Percentiles rank a stretch among this genome's conserved stretches.
These are phyloP conservation scores for Mycena galopus DNA, from an alignment of 768 basidiomycete species.

Conservation along the genomic window DNA sequence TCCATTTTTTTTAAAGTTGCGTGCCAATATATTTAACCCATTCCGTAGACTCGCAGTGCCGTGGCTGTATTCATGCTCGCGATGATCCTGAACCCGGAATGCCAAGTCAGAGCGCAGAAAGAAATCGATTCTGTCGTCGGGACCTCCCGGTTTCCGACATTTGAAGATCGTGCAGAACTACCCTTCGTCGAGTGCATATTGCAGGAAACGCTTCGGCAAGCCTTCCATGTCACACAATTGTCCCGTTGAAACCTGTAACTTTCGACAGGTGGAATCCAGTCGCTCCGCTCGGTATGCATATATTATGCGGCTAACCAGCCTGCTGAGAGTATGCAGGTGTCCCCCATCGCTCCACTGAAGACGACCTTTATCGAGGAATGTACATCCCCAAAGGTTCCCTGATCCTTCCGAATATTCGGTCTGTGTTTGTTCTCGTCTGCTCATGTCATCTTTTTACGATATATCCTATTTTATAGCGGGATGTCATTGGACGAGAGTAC, in stretches of 20 bases:
- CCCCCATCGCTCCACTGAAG: conserved; percentile 47
- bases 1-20: conserved; percentile 4
- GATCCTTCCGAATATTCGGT: conserved; percentile 52
- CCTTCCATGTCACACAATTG: conserved; percentile 2
- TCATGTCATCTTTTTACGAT: conserved; percentile 16
- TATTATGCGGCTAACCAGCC: neutral
- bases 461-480: conserved; percentile 20
- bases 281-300: conserved; percentile 30
- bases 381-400: conserved; percentile 52
- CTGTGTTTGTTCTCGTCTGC: conserved; percentile 15
- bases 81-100: conserved; percentile 48
- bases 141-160: conserved; percentile 37
- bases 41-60: conserved; percentile 35
- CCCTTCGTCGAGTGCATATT: conserved; percentile 30
- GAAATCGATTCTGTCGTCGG: conserved; percentile 48
- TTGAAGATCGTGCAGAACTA: conserved; percentile 21
- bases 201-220: conserved; percentile 37
- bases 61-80: conserved; percentile 45
- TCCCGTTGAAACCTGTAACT: neutral
- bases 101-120: conserved; percentile 44
- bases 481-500: conserved; percentile 16
- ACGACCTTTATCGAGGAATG: conserved; percentile 51
- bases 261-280: conserved; percentile 33
- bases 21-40: conserved; percentile 6
- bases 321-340: conserved; percentile 37